phyloP scores from a whole-genome alignment of 2,329 filamentous ascomycete species.

The Ciborinia camelliae region DNA sequence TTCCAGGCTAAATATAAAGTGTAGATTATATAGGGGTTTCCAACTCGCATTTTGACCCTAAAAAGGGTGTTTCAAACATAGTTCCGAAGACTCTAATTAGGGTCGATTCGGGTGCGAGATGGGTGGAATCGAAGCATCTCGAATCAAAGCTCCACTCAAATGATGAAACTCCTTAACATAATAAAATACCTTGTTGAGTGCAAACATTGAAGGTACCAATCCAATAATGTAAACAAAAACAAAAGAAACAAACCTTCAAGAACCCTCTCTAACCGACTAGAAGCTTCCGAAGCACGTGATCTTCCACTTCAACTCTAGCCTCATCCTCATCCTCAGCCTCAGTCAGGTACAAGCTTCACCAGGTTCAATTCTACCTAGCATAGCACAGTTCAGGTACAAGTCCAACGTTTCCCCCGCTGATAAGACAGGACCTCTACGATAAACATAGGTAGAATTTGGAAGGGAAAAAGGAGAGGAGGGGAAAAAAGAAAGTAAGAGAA shows the following conservation, averaged over 20 bases:
- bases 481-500: background rate
- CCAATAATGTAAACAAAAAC: too few relatives aligned
- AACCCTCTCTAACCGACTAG: background rate
- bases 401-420: constrained; percentile 9
- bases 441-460: background rate
- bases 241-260: background rate
- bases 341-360: background rate
- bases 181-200: too few relatives aligned
- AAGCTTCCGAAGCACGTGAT: constrained; percentile 2
- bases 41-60: too few relatives aligned
- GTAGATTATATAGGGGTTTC: too few relatives aligned
- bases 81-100: too few relatives aligned
- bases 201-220: too few relatives aligned
- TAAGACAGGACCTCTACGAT: background rate
- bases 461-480: background rate
- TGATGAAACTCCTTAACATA: background rate
- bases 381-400: background rate
- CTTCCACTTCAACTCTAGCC: too few relatives aligned
- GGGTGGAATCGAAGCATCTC: background rate
- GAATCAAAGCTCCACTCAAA: background rate
- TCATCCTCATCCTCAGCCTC: too few relatives aligned
- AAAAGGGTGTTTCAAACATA: too few relatives aligned
- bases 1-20: too few relatives aligned
- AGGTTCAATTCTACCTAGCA: background rate
- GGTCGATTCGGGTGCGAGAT: too few relatives aligned